Conservation (phyloP, 345 rosid species). For the Ceriops tagal region DNA sequence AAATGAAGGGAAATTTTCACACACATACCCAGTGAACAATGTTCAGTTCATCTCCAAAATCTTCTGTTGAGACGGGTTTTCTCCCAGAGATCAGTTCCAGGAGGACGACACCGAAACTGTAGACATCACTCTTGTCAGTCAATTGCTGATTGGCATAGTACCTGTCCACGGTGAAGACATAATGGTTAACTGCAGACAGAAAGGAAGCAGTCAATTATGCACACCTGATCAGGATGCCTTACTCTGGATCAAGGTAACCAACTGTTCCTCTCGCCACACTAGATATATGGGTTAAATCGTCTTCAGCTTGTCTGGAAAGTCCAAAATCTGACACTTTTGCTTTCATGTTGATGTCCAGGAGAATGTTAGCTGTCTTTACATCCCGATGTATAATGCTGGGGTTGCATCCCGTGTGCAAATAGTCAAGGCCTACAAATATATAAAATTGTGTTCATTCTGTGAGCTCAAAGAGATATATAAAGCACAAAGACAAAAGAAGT, state of each 20-base stretch:
- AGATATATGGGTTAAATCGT: constrained; percentile 83
- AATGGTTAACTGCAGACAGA: not conserved
- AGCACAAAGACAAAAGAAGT: constrained; percentile 8
- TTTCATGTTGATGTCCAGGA: constrained; percentile 84
- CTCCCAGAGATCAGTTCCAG: constrained; percentile 86
- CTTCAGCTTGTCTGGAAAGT: constrained; percentile 93
- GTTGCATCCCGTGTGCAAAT: constrained; percentile 92
- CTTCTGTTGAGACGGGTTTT: constrained; percentile 79
- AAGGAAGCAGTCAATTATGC: not conserved
- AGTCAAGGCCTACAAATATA: constrained; percentile 82
- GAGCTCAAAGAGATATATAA: constrained; percentile 18
- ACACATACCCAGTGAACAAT: constrained; percentile 84
- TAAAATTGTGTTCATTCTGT: constrained; percentile 31
- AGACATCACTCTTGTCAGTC: constrained; percentile 95
- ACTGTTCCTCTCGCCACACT: constrained; percentile 90
- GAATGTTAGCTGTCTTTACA: constrained; percentile 92
- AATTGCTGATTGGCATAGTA: constrained; percentile 85
- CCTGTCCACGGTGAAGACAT: constrained; percentile 35
- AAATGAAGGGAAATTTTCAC: not conserved
- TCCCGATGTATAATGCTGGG: constrained; percentile 96
- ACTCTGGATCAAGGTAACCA: constrained; percentile 98
- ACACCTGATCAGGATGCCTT: constrained; percentile 39
- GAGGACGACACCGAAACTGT: constrained; percentile 97
- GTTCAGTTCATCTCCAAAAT: constrained; percentile 79
- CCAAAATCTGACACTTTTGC: constrained; percentile 98